Base-by-base conservation (phyloP, 2,329 filamentous ascomycete genomes). In the Metarhizium album region DNA sequence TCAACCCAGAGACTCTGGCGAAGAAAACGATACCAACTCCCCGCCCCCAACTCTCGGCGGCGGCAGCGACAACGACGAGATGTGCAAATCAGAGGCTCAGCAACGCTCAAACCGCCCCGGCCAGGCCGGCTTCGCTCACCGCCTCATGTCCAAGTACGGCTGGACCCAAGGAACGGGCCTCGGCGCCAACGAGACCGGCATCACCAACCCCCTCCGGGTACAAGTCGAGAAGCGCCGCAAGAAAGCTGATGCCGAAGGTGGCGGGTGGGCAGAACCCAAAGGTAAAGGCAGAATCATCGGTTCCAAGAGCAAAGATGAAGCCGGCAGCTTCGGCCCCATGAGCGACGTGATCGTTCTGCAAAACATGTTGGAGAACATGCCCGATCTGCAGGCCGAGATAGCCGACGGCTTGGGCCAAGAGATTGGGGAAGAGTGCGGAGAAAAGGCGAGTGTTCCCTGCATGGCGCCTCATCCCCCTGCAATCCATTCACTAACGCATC, bases 111-210 rank as follows among this genome's bases (percentile, higher is more conserved):
- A 73, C 51, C 81, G 83, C 2, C 89, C 90, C 0, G 88, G 89
- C 16, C 87, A 95, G 66, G 79, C 83, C 56, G 87, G 84, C 48
- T 95, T 95, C 66, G 93, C 89, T 0, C 81, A 90, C 57, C 85
- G 90, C 33, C 79, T 97, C 51, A 89, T 98, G 82, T 79, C 82
- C 54, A 97, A 96, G 65, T 93, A 95, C 69, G 93, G 93, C 50
- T 97, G 90, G 87, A 84, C 83, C 35, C 85, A 90, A 61, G 93
- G 93, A 23, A 79, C 84, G 55, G 93, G 93, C 20, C 80, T 98
- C 3, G 93, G 93, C 57, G 90, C 88, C 16, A 79, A 84, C 55
- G 82, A 82, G 31, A 82, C 83, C 23, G 93, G 93, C 54, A 96
- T 98, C 59, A 76, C 88, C 49, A 87, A 90, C 22, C 87, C 90